Conservation (phyloP, 345 rosid genomes). For the Gossypioides kirkii region DNA sequence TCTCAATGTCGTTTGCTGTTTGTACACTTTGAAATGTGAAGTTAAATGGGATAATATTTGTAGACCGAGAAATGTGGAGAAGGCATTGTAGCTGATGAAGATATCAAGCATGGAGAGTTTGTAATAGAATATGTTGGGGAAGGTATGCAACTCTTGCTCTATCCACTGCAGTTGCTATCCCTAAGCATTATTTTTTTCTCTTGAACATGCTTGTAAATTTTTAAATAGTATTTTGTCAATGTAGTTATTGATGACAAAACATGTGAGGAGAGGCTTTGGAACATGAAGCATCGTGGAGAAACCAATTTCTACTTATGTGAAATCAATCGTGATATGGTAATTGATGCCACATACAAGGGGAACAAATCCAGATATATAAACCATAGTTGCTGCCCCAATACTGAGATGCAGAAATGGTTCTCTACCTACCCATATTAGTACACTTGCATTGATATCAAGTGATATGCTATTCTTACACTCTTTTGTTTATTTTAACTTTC, state of each 20-base stretch:
- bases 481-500: constrained; percentile 14
- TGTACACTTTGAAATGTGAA: constrained; percentile 17
- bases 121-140: constrained; percentile 95
- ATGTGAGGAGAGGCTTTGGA: constrained; percentile 94
- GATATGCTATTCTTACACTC: constrained; percentile 10
- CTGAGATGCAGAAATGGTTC: constrained; percentile 99
- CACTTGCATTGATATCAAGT: constrained; percentile 10
- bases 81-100: constrained; percentile 89
- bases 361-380: constrained; percentile 94
- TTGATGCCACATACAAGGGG: constrained; percentile 94
- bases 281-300: constrained; percentile 73
- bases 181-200: neutral
- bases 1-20: constrained; percentile 16
- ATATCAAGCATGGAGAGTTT: constrained; percentile 80
- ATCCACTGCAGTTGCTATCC: constrained; percentile 13
- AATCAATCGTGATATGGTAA: constrained; percentile 88
- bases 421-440: constrained; percentile 18
- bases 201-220: neutral
- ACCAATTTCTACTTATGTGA: constrained; percentile 91
- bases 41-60: constrained; percentile 36
- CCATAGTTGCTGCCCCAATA: constrained; percentile 89
- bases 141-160: constrained; percentile 40
- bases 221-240: neutral
- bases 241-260: constrained; percentile 92
- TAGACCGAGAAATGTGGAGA: constrained; percentile 98